Evolutionary conservation across 345 rosid genomes (phyloP), one percentile per base, ranked within the genome.

Genomic region (Brassica nigra): DNA sequence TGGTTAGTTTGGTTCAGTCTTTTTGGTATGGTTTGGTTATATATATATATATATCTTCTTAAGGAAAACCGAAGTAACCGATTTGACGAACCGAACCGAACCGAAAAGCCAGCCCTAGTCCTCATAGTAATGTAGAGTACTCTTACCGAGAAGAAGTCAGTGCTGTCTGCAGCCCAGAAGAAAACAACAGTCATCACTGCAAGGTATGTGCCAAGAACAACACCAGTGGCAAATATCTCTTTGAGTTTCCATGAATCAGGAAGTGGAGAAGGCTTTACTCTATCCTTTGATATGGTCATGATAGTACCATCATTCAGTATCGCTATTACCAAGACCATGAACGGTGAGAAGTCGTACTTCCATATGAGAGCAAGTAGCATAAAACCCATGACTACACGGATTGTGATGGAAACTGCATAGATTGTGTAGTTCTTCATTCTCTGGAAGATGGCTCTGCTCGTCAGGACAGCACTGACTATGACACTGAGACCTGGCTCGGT

Each of bases 381-480:
- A 73, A 94, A 94, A 14, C 97, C 97, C 39, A 92, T 75, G 74
- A 94, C 97, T 36, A 94, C 88, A 78, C 97, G 95, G 71, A 94
- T 90, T 0, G 97, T 94, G 57, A 94, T 90, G 14, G 98, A 92
- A 65, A 94, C 98, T 6, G 98, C 98, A 83, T 94, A 94, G 71
- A 94, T 94, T 66, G 98, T 94, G 87, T 94, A 94, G 83, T 94
- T 94, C 85, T 94, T 94, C 98, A 94, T 94, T 77, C 98, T 87
- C 81, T 94, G 98, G 78, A 94, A 94, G 82, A 92, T 94, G 37
- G 97, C 97, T 76, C 97, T 85, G 79, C 98, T 94, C 27, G 98
- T 92, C 71, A 95, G 67, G 71, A 95, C 99, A 37, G 97, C 99
- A 79, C 93, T 90, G n/a, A 95, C 86, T 39, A 95, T 92, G 74